Evolutionary conservation across 345 rosid genomes (phyloP).

Genomic region (Anacardium occidentale): DNA sequence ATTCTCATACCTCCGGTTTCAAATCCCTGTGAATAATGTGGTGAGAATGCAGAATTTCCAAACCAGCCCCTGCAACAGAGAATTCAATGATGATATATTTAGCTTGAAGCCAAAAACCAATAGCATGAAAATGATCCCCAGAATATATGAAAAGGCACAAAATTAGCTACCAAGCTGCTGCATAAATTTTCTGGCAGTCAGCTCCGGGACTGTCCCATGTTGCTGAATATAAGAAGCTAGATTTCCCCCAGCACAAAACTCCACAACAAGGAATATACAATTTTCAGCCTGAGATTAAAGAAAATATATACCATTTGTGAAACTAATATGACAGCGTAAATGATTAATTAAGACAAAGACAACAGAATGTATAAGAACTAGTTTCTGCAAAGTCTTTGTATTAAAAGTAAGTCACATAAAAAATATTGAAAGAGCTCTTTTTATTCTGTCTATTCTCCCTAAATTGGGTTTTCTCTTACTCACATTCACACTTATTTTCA

Average conservation of each 20-base stretch:
- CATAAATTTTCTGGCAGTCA: slow-evolving; percentile 50
- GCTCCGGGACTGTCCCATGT: slow-evolving; percentile 53
- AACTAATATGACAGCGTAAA: neutral
- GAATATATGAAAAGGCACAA: neutral
- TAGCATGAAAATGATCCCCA: neutral
- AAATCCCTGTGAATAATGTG: slow-evolving; percentile 62
- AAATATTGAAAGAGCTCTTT: too few species aligned
- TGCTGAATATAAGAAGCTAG: slow-evolving; percentile 47
- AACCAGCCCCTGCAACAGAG: slow-evolving; percentile 52
- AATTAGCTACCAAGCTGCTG: slow-evolving; percentile 54
- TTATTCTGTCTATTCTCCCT: too few species aligned
- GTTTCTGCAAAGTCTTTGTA: neutral
- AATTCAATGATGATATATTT: neutral
- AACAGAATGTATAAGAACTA: neutral
- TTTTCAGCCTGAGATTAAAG: slow-evolving; percentile 39
- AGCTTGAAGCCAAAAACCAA: neutral
- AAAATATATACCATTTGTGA: slow-evolving; percentile 1
- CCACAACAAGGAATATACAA: slow-evolving; percentile 47
- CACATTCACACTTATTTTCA: too few species aligned
- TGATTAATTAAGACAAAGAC: neutral
- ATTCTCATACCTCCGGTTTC: slow-evolving; percentile 56
- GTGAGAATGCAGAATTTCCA: slow-evolving; percentile 52
- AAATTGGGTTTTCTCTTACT: too few species aligned
- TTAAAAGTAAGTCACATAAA: neutral
- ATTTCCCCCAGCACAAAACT: slow-evolving; percentile 61